Evolutionary conservation across 2,329 filamentous ascomycete species (phyloP).

Genomic region (Colletotrichum acutatum): DNA sequence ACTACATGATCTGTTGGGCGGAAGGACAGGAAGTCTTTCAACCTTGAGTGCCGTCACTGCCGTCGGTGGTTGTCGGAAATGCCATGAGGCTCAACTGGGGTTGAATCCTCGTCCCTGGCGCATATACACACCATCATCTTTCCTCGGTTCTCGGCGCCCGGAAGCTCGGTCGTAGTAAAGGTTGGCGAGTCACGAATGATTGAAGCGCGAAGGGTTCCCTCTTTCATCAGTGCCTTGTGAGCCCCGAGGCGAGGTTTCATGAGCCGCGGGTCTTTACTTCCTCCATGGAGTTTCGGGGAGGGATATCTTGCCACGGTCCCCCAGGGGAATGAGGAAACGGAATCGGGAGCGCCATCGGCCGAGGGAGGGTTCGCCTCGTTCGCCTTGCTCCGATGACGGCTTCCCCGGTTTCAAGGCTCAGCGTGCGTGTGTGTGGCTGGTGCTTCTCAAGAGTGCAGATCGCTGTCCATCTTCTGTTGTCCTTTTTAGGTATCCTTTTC

Average conservation of each 20-base stretch:
- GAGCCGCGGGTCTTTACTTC: conserved; percentile 19
- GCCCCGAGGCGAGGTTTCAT: conserved; percentile 17
- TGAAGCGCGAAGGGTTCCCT: not conserved
- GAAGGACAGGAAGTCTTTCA: not conserved
- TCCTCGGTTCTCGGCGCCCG: not conserved
- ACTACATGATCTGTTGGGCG: not conserved
- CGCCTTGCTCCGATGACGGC: not conserved
- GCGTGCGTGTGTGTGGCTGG: not conserved
- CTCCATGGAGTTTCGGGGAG: not conserved
- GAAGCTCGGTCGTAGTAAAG: not conserved
- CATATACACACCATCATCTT: not conserved
- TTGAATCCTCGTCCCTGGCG: not conserved
- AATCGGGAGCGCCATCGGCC: not conserved
- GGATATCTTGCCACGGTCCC: not conserved
- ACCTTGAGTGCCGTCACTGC: not conserved
- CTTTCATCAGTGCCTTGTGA: not conserved
- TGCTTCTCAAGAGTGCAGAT: not conserved
- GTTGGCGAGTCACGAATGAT: not conserved
- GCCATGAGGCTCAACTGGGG: no score
- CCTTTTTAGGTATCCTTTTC: not conserved
- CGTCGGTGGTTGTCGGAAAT: not conserved
- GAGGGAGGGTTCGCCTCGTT: not conserved
- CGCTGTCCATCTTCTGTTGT: not conserved
- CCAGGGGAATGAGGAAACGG: not conserved
- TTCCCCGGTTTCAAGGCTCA: not conserved